Evolutionary conservation across 306 rosid species (phyloP).

Genomic region (Sindora glabra): DNA sequence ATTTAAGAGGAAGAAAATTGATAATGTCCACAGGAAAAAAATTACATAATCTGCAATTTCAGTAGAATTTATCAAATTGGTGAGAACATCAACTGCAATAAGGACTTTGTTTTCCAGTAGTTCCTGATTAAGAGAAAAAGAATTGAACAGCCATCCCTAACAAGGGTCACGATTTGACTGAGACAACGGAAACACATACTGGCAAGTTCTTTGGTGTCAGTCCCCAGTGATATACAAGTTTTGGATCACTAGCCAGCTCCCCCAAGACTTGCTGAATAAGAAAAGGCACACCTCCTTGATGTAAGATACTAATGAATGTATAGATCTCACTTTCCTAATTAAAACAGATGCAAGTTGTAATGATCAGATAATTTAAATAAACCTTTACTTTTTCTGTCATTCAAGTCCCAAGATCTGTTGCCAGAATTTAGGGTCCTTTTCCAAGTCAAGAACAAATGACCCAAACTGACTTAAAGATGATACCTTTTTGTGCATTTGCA

Average conservation of each 20-base stretch:
- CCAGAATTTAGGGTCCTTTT: too few species aligned
- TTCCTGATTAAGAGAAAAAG: conserved; percentile 49
- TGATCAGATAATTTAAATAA: too few species aligned
- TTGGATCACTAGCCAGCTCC: conserved; percentile 75
- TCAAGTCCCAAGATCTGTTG: too few species aligned
- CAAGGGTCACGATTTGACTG: conserved; percentile 1
- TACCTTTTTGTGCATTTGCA: too few species aligned
- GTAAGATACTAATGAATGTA: conserved; percentile 19
- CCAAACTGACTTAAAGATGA: too few species aligned
- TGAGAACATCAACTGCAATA: conserved; percentile 91
- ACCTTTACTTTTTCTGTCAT: too few species aligned
- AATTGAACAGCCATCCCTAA: conserved; percentile 9
- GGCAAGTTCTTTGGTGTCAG: conserved; percentile 91
- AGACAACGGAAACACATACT: conserved; percentile 36
- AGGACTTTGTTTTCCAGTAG: conserved; percentile 94
- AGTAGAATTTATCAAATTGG: conserved; percentile 81
- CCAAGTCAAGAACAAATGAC: too few species aligned
- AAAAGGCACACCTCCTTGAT: too few species aligned
- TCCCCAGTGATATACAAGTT: conserved; percentile 96
- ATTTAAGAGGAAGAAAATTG: not conserved
- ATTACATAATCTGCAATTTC: conserved; percentile 85
- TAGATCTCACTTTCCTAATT: conserved; percentile 1
- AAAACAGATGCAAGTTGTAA: too few species aligned
- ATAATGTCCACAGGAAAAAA: conserved; percentile 4
- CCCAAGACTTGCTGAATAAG: conserved; percentile 65